Evolutionary conservation across 768 basidiomycete species (phyloP), one percentile per base, ranked within the genome.

Genomic region (Serendipita vermifera): DNA sequence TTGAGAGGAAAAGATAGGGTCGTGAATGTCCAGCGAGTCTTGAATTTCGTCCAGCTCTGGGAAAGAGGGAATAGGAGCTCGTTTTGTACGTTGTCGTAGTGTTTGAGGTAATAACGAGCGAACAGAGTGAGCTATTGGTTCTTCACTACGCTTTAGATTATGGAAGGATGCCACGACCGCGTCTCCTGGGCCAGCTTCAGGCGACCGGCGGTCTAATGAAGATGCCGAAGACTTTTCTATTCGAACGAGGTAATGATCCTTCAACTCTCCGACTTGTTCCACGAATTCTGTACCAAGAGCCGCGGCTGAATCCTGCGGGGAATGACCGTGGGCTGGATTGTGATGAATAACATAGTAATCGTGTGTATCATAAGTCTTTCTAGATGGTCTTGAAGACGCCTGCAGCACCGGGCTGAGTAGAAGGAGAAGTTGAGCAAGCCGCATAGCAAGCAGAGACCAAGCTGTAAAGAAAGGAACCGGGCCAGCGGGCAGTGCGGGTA

Each of bases 191-290:
- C n/a, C n/a, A n/a, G n/a, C 26, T 9, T 29, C 32, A 14, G 3
- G 35, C 55, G 13, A 58, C 9, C 14, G 20, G 20, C 27, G 22
- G 38, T 9, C 31, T 24, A 6, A 3, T 9, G 0, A 17, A 31
- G 33, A 53, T 13, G n/a, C 6, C 58, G 59, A 3, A 2, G 26
- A 17, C 48, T 60, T 51, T 11, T 59, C 61, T 5, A 63, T 61
- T 1, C 72, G 61, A 15, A 74, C 63, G 3, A 76, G 64, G 68
- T 69, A 77, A 63, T 75, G 73, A 3, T 70, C 67, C 3, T 64
- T 59, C 3, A 77, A 66, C 57, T 75, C 73, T 17, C 75, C 75
- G 20, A 74, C 67, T 41, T 67, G 73, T 59, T 77, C 75, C 20
- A 77, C 72, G 31, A 75, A 64, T 58, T 75, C 69, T 3, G 68